These are phyloP conservation scores for Oleoguttula mirabilis DNA, from an alignment of 495 filamentous ascomycete genomes.

Conservation along the genomic window DNA sequence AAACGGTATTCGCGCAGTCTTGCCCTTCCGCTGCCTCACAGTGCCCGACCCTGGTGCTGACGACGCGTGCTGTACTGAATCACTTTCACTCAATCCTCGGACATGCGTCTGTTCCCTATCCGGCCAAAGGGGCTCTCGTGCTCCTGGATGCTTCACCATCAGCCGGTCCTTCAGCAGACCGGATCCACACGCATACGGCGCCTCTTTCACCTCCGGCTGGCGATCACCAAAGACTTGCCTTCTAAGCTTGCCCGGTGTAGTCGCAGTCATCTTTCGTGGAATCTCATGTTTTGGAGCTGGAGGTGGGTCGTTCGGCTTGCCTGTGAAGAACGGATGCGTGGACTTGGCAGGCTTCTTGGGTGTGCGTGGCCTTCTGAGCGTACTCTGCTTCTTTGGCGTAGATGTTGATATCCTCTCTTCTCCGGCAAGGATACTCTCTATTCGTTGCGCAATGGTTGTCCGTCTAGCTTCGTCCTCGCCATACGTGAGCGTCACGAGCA, in stretches of 20 bases:
- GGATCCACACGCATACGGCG: conserved; percentile 9
- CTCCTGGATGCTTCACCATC: conserved; percentile 23
- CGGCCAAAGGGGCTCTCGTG: conserved; percentile 26
- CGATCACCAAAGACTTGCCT: conserved; percentile 20
- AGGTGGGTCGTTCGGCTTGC: conserved; percentile 28
- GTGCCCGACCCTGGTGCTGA: no score
- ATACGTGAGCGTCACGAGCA: conserved; percentile 39
- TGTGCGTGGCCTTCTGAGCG: conserved; percentile 17
- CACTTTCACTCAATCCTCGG: conserved; percentile 15
- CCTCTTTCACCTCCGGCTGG: conserved; percentile 1
- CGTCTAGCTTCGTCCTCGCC: conserved; percentile 17
- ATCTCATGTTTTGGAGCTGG: conserved; percentile 12
- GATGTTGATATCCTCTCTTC: conserved; percentile 2
- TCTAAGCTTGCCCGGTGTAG: conserved; percentile 30
- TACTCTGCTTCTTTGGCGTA: conserved; percentile 1
- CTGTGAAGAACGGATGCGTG: conserved; percentile 73
- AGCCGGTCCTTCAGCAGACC: conserved; percentile 17
- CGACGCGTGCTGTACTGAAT: no score
- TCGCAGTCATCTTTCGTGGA: conserved; percentile 21
- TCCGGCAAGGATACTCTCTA: conserved; percentile 40
- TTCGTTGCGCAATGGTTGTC: conserved; percentile 33
- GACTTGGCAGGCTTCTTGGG: conserved; percentile 40
- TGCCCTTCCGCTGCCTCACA: conserved; percentile 14
- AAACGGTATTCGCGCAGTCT: background rate
- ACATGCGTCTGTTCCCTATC: conserved; percentile 24